Evolutionary conservation across 768 basidiomycete genomes (phyloP), one percentile per base, ranked within the genome.

Genomic region (Trichaptum fuscoviolaceum): DNA sequence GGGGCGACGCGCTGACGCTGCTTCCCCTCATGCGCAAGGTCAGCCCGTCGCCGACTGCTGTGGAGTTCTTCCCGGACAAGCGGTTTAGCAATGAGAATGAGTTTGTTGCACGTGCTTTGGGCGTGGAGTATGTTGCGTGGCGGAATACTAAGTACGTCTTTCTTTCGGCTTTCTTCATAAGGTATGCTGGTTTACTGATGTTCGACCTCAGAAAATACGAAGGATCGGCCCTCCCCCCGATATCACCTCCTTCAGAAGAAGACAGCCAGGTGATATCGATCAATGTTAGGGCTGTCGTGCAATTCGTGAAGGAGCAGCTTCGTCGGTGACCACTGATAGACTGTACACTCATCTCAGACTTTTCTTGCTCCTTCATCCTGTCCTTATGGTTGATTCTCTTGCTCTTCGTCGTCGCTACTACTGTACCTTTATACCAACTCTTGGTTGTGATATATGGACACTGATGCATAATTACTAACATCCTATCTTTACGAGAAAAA

Each of bases 31-130:
- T 80, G 18, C 79, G 36, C 62, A n/a, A 12, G 63, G 20, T 35
- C 65, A 23, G 27, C 26, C 70, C 73, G 4, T 58, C 83, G 26
- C 81, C 90, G 24, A 86, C 87, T 2, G 79, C 93, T 36, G 85
- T 93, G 78, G 93, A 95, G 76, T 81, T 94, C 71, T 93, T 91
- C 77, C 89, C 87, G 23, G 78, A 82, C 1, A 84, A 83, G n/a
- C 82, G 82, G 23, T 93, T 90, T 74, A 80, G 82, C 26, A 83
- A 82, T 62, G 89, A 92, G 70, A 82, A 83, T 66, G 85, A 88
- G 71, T 76, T 85, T 62, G 82, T 88, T 23, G 80, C 80, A n/a
- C 77, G 77, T 30, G 81, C 84, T 8, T 71, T 88, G 25, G 83
- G 84, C 10, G 78, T 88, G 65, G 75, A 77, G 10, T 90, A 91